Evolutionary conservation across 345 rosid genomes (phyloP).

Genomic region (Salix suchowensis): DNA sequence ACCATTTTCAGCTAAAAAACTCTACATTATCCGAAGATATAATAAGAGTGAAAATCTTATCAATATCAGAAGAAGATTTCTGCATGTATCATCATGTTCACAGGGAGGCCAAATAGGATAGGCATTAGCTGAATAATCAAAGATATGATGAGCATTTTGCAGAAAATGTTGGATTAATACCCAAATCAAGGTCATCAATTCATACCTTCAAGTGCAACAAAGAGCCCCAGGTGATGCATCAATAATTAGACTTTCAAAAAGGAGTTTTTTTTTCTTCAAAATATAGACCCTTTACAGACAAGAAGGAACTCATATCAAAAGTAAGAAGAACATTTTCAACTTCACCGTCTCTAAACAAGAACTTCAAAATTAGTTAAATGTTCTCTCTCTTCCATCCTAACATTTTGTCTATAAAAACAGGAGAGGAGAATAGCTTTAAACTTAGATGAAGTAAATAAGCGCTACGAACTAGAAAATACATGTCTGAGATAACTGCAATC

Average conservation of each 20-base stretch:
- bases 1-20: neutral
- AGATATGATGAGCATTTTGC: neutral
- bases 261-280: no score
- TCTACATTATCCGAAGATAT: neutral
- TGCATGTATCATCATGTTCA: no score
- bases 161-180: neutral
- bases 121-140: no score
- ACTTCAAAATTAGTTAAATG: neutral
- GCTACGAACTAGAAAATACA: neutral
- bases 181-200: no score
- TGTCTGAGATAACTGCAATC: neutral
- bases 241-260: neutral
- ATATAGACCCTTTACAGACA: neutral
- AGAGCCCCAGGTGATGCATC: neutral
- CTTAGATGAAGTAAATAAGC: neutral
- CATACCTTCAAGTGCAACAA: neutral
- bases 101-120: no score
- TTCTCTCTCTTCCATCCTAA: neutral
- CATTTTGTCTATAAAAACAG: neutral
- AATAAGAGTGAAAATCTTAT: no score
- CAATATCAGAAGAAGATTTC: no score
- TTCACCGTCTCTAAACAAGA: no score
- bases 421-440: neutral
- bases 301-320: neutral
- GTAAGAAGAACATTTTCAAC: neutral